These are phyloP conservation scores for Fomitopsis betulina DNA, from an alignment of 1,284 basidiomycete species.

Conservation along the genomic window DNA sequence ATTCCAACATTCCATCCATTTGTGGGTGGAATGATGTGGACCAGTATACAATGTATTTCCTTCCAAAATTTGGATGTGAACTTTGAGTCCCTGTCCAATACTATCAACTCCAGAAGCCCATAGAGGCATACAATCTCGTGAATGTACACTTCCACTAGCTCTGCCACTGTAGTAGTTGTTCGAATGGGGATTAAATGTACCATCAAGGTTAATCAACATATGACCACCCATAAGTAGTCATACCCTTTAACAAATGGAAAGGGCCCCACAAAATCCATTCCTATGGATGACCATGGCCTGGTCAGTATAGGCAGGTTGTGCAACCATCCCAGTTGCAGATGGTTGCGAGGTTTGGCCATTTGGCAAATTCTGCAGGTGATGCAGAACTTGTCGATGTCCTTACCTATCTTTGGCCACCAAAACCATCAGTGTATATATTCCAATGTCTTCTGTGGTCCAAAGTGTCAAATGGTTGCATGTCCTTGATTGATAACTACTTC, in stretches of 20 bases:
- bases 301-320: conserved; percentile 21
- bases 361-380: conserved; percentile 21
- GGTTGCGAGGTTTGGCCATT: conserved; percentile 13
- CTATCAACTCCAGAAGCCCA: conserved; percentile 27
- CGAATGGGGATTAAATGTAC: conserved; percentile 29
- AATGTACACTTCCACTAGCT: conserved; percentile 29
- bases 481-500: conserved; percentile 20
- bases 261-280: conserved; percentile 8
- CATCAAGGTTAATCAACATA: not conserved
- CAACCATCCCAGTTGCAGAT: conserved; percentile 16
- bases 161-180: conserved; percentile 26
- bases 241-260: conserved; percentile 12
- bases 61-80: not conserved
- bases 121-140: conserved; percentile 36
- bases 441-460: conserved; percentile 17
- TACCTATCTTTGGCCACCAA: conserved; percentile 31
- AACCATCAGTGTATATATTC: conserved; percentile 25
- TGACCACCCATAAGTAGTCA: conserved; percentile 25
- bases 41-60: conserved; percentile 5
- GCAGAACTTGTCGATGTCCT: conserved; percentile 17
- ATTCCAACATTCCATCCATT: conserved; percentile 15
- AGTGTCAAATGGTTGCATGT: conserved; percentile 23
- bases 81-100: not conserved
- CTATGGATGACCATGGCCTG: no score
- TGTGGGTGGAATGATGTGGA: conserved; percentile 16